A percentile compares a stretch with the other conserved stretches of the same genome.
Evolutionary conservation across 306 rosid species (phyloP).

Genomic region (Cyamopsis tetragonoloba): DNA sequence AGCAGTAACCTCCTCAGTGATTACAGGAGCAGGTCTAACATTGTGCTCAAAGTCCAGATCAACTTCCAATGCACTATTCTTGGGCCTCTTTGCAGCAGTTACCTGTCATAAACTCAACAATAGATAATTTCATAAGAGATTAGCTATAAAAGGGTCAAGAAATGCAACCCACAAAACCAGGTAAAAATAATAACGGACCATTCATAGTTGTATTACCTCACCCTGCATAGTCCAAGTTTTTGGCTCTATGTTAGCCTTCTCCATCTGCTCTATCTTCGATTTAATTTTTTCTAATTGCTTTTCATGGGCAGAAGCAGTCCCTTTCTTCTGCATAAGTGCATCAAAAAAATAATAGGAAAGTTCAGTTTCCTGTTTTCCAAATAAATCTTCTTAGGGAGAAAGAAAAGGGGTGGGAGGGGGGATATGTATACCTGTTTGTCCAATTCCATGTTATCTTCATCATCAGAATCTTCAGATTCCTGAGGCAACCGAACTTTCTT

Average conservation of each 20-base stretch:
- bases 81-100: constrained; percentile 81
- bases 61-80: constrained; percentile 82
- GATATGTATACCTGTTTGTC: constrained; percentile 41
- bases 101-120: constrained; percentile 46
- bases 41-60: constrained; percentile 91
- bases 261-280: constrained; percentile 73
- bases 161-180: background rate
- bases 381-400: background rate
- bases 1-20: constrained; percentile 83
- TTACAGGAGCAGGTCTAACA: constrained; percentile 80
- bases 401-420: no score
- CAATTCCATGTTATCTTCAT: constrained; percentile 41
- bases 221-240: constrained; percentile 92
- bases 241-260: constrained; percentile 69
- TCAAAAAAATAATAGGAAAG: constrained; percentile 8
- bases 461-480: constrained; percentile 40
- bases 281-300: constrained; percentile 50
- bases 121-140: constrained; percentile 11
- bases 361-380: background rate
- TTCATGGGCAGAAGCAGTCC: constrained; percentile 64
- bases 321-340: constrained; percentile 33
- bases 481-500: constrained; percentile 31
- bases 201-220: constrained; percentile 67
- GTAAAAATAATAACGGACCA: background rate
- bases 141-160: background rate